A percentile compares a stretch with the other conserved stretches of the same genome.
Evolutionary conservation across 106 monocot genomes (phyloP).

Genomic region (Acorus gramineus): DNA sequence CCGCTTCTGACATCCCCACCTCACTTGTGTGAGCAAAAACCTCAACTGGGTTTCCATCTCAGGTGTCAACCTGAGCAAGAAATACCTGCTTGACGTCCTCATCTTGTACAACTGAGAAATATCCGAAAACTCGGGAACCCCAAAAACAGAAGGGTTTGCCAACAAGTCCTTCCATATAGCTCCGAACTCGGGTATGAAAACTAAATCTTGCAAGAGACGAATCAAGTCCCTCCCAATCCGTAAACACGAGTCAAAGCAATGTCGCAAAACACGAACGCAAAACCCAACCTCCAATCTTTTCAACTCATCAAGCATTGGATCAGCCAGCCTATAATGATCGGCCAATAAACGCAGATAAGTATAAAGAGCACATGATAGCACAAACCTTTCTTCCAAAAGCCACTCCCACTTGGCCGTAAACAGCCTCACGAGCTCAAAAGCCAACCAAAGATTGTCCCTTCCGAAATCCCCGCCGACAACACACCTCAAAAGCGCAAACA

Average conservation of each 20-base stretch:
- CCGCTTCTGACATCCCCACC: slow-evolving; percentile 57
- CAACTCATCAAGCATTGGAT: slow-evolving; percentile 22
- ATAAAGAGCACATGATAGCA: slow-evolving; percentile 35
- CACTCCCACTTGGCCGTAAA: slow-evolving; percentile 35
- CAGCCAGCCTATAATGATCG: slow-evolving; percentile 56
- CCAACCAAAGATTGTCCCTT: slow-evolving; percentile 35
- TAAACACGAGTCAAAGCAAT: slow-evolving; percentile 47
- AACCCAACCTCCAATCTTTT: slow-evolving; percentile 52
- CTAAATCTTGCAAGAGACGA: slow-evolving; percentile 60
- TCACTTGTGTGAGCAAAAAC: slow-evolving; percentile 73
- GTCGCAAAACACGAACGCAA: slow-evolving; percentile 43
- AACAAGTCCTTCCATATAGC: slow-evolving; percentile 63
- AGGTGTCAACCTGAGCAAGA: slow-evolving; percentile 36
- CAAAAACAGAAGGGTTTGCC: slow-evolving; percentile 29
- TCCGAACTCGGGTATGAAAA: slow-evolving; percentile 47
- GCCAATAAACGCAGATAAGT: slow-evolving; percentile 55
- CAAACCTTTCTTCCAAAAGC: slow-evolving; percentile 32
- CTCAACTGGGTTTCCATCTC: slow-evolving; percentile 73
- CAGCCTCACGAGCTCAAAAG: slow-evolving; percentile 24
- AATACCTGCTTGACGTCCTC: slow-evolving; percentile 40
- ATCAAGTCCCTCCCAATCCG: slow-evolving; percentile 63
- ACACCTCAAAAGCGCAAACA: slow-evolving; percentile 45
- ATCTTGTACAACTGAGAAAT: slow-evolving; percentile 37
- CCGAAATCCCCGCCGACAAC: slow-evolving; percentile 48
- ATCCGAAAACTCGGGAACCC: slow-evolving; percentile 29